Percentiles rank a stretch among this genome's conserved stretches.
Conservation (phyloP, 148 eudicot genomes). For the Rhododendron mucronatum region DNA sequence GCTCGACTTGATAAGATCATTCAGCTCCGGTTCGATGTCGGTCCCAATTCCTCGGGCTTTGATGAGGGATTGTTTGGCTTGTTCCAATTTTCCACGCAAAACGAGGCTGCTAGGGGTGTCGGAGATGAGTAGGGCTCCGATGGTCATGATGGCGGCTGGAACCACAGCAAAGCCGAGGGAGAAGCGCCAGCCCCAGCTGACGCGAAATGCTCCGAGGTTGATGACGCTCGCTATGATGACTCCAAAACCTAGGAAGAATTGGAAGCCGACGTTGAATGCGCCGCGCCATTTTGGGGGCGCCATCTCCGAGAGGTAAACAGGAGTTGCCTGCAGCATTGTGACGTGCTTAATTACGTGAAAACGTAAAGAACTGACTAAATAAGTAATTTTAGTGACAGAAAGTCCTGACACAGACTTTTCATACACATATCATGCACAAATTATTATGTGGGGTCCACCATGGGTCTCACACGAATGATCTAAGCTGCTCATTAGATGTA, state of each 20-base stretch:
- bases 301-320: slow-evolving; percentile 38
- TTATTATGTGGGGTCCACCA: no score
- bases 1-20: slow-evolving; percentile 29
- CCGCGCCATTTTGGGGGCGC: slow-evolving; percentile 50
- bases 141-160: slow-evolving; percentile 35
- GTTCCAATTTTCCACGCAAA: slow-evolving; percentile 31
- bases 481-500: no score
- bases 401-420: no score
- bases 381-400: no score
- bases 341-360: neutral
- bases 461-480: no score
- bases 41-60: slow-evolving; percentile 25
- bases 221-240: slow-evolving; percentile 26
- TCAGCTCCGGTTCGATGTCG: slow-evolving; percentile 31
- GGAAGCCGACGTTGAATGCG: slow-evolving; percentile 42
- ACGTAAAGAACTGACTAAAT: neutral
- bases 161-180: slow-evolving; percentile 36
- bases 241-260: slow-evolving; percentile 40
- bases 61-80: slow-evolving; percentile 25
- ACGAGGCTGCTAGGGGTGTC: slow-evolving; percentile 53
- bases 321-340: slow-evolving; percentile 34
- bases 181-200: slow-evolving; percentile 42
- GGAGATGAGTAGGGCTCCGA: slow-evolving; percentile 30
- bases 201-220: slow-evolving; percentile 23
- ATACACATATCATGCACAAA: no score